Evolutionary conservation across 345 rosid genomes (phyloP), one percentile per base, ranked within the genome.

Genomic region (Moringa oleifera): DNA sequence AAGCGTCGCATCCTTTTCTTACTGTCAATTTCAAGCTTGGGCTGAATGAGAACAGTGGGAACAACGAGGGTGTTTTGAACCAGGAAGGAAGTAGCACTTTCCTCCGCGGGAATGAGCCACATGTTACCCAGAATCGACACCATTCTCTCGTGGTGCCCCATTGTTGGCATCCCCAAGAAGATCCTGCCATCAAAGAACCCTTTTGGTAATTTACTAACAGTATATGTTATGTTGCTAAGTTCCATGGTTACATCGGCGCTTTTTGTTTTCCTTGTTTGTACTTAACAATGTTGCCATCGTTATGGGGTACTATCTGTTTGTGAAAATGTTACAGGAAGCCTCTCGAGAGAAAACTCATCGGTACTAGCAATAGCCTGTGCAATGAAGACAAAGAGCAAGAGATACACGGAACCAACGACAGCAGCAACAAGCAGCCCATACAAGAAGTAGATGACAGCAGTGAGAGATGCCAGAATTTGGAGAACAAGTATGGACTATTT

Each of bases 161-260:
- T 36, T 58, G 22, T 62, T 79, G 71, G 83, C 58, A 71, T 71
- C 68, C 76, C 61, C 74, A 59, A 54, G 72, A 71, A 65, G 70
- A 79, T 73, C 66, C 79, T 37, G 25, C 66, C 23, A 54, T 74
- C 52, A 73, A 71, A 53, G 53, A 73, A 63, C 62, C 74, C 61
- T 68, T 76, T 63, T 71, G 83, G 83, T 79, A 79, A 63, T 59
- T 63, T 18, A 23, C 11, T 22, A 13, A 21, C 21, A 9, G 8
- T 0, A 19, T 13, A 51, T 25, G 24, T 15, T 25, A 53, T 23
- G 5, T 22, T 47, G 1, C 6, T 2, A 41, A 41, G 17, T 41
- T 16, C 9, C 17, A 41, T 41, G 47, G 12, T 41, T 4, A 16
- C 17, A 11, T 9, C 13, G 3, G 17, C 20, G 53, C 7, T 15